Evolutionary conservation across 768 basidiomycete genomes (phyloP).

Genomic region (Amylocystis lapponica): DNA sequence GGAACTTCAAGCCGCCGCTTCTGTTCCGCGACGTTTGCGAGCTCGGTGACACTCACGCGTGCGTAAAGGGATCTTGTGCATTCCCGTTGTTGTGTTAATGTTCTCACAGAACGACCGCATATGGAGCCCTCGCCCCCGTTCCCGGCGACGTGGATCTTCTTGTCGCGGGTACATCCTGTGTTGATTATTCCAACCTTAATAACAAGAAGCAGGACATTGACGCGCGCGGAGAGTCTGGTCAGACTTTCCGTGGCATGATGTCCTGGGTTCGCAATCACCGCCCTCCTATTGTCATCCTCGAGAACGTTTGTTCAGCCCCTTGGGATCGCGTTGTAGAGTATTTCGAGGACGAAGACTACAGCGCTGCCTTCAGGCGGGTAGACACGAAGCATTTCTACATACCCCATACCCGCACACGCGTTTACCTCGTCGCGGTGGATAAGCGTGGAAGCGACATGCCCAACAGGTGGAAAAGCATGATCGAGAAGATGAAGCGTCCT

Average conservation of each 20-base stretch:
- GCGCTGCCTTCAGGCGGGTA: conserved; percentile 60
- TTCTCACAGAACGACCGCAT: conserved; percentile 73
- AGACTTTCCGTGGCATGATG: conserved; percentile 94
- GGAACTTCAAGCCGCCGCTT: conserved; percentile 90
- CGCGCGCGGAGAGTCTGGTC: conserved; percentile 86
- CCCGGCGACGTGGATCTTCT: conserved; percentile 89
- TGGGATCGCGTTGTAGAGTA: conserved; percentile 74
- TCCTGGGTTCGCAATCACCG: conserved; percentile 83
- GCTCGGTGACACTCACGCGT: conserved; percentile 75
- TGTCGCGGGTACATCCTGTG: conserved; percentile 92
- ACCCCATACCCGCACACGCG: conserved; percentile 90
- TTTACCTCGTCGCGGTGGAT: conserved; percentile 79
- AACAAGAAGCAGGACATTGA: conserved; percentile 88
- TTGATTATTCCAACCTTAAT: conserved; percentile 96
- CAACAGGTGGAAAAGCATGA: conserved; percentile 57
- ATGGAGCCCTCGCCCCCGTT: conserved; percentile 78
- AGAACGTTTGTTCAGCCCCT: conserved; percentile 90
- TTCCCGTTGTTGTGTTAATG: conserved; percentile 5
- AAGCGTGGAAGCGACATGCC: conserved; percentile 56
- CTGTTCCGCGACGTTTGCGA: conserved; percentile 94
- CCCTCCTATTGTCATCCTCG: conserved; percentile 88
- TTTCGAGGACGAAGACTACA: conserved; percentile 72
- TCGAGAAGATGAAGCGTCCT: conserved; percentile 67
- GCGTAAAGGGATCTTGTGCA: conserved; percentile 22
- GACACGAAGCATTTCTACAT: conserved; percentile 92